phyloP scores from a whole-genome alignment of 441 rosid genomes.

The Omphalea diandra region DNA sequence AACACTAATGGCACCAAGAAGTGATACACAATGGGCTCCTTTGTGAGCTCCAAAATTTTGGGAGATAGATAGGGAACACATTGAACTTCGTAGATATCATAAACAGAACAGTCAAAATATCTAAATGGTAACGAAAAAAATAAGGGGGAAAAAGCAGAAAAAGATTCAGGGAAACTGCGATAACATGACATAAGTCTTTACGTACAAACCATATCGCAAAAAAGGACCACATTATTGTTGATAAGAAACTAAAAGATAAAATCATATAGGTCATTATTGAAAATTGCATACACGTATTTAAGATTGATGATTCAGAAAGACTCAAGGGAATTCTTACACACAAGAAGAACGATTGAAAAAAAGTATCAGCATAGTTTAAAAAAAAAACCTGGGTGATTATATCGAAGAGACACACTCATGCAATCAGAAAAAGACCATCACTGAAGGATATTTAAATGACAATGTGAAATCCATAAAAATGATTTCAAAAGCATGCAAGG shows the following conservation, averaged over 20 bases:
- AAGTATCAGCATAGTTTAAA: neutral
- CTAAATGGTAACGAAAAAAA: neutral
- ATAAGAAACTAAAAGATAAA: neutral
- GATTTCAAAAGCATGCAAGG: neutral
- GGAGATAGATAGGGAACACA: neutral
- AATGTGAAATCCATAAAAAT: too few relatives aligned
- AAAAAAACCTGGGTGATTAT: neutral
- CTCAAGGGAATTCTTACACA: neutral
- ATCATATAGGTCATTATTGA: neutral
- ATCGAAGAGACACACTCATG: neutral
- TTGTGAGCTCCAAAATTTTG: neutral
- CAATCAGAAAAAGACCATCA: neutral
- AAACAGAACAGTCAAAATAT: neutral
- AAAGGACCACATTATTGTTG: neutral
- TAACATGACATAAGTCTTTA: neutral
- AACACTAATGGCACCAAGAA: neutral
- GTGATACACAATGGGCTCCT: neutral
- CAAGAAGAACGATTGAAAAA: neutral
- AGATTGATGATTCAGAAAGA: neutral
- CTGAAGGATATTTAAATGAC: neutral
- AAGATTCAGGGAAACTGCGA: neutral
- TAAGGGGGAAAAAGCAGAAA: neutral
- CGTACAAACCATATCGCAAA: neutral
- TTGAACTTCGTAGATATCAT: neutral
- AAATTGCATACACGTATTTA: neutral